phyloP scores from a whole-genome alignment of 2,329 filamentous ascomycete species.

The Fusarium concolor region DNA sequence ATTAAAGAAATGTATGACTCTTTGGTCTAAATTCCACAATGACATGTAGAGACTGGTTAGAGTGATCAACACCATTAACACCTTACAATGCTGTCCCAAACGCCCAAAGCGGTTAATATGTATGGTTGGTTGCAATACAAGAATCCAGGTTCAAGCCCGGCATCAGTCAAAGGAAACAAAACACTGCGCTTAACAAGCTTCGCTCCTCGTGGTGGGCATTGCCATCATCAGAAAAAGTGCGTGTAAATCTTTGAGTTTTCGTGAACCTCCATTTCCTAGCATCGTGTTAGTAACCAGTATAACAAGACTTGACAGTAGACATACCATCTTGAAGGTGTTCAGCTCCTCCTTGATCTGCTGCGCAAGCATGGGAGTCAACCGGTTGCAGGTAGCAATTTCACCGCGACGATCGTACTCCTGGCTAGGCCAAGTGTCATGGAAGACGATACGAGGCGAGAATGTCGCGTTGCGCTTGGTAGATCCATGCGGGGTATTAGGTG shows the following conservation, averaged over 20 bases:
- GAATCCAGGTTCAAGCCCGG: slow-evolving; percentile 49
- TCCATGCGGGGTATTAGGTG: slow-evolving; percentile 80
- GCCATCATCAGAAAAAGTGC: slow-evolving; percentile 90
- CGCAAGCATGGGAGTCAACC: slow-evolving; percentile 93
- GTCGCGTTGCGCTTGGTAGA: slow-evolving; percentile 71
- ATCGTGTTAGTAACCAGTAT: slow-evolving; percentile 52
- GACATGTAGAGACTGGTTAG: slow-evolving; percentile 52
- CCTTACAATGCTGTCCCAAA: slow-evolving; percentile 70
- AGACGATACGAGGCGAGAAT: slow-evolving; percentile 93
- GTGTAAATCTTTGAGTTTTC: slow-evolving; percentile 99
- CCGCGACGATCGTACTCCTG: slow-evolving; percentile 96
- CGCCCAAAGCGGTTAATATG: slow-evolving; percentile 62
- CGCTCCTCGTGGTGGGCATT: slow-evolving; percentile 41
- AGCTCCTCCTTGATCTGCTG: slow-evolving; percentile 99
- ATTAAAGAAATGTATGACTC: slow-evolving; percentile 55
- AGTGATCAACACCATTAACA: slow-evolving; percentile 64
- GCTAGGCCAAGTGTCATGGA: slow-evolving; percentile 95
- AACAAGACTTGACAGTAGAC: slow-evolving; percentile 10
- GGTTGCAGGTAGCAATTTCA: slow-evolving; percentile 97
- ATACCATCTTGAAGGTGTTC: slow-evolving; percentile 95
- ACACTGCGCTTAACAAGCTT: slow-evolving; percentile 42
- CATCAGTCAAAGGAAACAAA: slow-evolving; percentile 45
- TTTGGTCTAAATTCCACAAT: slow-evolving; percentile 52
- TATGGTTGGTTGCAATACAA: slow-evolving; percentile 64
- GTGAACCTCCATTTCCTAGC: slow-evolving; percentile 98